Conservation (phyloP, 2,329 filamentous ascomycete species). For the Aspergillus sp. region DNA sequence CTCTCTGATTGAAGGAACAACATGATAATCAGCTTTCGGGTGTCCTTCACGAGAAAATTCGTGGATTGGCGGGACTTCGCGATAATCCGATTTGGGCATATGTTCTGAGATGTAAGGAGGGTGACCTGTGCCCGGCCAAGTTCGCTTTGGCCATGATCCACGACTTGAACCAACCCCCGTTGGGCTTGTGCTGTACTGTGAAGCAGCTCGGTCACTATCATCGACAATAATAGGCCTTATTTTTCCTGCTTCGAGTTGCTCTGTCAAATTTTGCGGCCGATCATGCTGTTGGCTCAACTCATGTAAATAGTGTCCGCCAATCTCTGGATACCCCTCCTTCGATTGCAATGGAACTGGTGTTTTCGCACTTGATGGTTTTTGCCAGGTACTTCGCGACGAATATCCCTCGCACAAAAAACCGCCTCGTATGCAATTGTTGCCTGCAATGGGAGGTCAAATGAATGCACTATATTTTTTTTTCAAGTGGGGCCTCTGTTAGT, state of each 20-base stretch:
- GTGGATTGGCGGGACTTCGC: constrained; percentile 37
- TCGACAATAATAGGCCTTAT: constrained; percentile 43
- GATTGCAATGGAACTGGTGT: constrained; percentile 73
- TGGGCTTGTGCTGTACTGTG: constrained; percentile 39
- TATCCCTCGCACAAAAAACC: constrained; percentile 92
- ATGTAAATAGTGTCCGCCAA: constrained; percentile 31
- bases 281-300: constrained; percentile 37
- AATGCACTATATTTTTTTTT: constrained; percentile 1
- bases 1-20: constrained; percentile 38
- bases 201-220: constrained; percentile 34
- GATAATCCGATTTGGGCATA: constrained; percentile 34
- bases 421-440: constrained; percentile 84
- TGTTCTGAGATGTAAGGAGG: constrained; percentile 34
- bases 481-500: neutral
- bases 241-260: constrained; percentile 42
- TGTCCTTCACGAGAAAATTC: constrained; percentile 34
- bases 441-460: constrained; percentile 39
- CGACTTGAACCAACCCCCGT: constrained; percentile 27
- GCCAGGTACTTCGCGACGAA: constrained; percentile 71
- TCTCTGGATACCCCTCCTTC: constrained; percentile 59
- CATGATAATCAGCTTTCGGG: constrained; percentile 35
- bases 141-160: constrained; percentile 37
- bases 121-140: constrained; percentile 33
- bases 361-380: constrained; percentile 68
- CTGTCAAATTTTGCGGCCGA: constrained; percentile 26